A percentile compares a stretch with the other conserved stretches of the same genome.
These are phyloP conservation scores for Coccomyxa sp. DNA, from an alignment of 139 green algal genomes.

Conservation along the genomic window DNA sequence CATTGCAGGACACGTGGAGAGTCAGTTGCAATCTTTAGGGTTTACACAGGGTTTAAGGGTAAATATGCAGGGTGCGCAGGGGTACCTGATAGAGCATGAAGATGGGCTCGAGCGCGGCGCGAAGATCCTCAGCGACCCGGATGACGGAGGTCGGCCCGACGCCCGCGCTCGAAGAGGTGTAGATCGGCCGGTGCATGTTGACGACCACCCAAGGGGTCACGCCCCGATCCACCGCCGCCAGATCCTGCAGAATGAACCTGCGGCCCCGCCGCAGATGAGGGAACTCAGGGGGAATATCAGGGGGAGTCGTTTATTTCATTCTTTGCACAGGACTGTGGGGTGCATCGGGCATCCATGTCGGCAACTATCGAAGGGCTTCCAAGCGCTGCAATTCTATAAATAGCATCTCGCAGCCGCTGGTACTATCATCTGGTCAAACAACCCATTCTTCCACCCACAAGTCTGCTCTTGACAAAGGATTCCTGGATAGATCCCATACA, in stretches of 20 bases:
- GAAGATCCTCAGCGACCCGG: conserved; percentile 18
- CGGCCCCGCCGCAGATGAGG: neutral
- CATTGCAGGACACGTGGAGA: neutral
- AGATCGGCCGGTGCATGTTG: conserved; percentile 22
- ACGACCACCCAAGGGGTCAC: conserved; percentile 26
- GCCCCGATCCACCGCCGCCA: conserved; percentile 18
- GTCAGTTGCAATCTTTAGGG: no score
- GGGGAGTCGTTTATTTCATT: neutral
- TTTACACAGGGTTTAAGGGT: no score
- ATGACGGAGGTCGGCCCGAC: conserved; percentile 27
- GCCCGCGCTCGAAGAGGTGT: conserved; percentile 8
- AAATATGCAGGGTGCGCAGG: no score
- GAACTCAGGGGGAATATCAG: neutral
- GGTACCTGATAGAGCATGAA: conserved; percentile 16
- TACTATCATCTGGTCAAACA: neutral
- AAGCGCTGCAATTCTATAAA: neutral
- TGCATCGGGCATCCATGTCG: neutral
- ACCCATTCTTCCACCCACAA: no score
- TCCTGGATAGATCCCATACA: no score
- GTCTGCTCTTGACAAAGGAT: no score
- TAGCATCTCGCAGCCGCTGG: neutral
- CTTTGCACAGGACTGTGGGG: neutral
- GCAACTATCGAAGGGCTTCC: no score
- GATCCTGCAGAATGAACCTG: conserved; percentile 10
- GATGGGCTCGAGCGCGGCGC: conserved; percentile 25